These are phyloP conservation scores for Botrytis pseudocinerea DNA, from an alignment of 2,329 filamentous ascomycete genomes.

Conservation along the genomic window DNA sequence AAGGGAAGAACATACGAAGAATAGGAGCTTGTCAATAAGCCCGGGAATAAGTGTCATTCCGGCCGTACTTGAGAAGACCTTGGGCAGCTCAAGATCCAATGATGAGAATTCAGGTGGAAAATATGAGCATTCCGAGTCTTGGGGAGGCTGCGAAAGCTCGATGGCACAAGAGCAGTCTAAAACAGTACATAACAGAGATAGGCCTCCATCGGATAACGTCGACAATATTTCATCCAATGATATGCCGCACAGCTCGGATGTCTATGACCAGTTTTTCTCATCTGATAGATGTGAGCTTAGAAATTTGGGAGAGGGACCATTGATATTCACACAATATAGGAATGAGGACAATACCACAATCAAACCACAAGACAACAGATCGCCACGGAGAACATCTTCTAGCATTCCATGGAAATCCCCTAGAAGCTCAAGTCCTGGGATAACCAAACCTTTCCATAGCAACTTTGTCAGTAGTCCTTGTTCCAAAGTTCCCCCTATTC, in stretches of 20 bases:
- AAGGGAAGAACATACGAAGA: not conserved
- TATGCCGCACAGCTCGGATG: not conserved
- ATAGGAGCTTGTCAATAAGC: conserved; percentile 28
- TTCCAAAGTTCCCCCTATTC: too few species aligned
- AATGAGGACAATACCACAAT: not conserved
- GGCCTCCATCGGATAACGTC: not conserved
- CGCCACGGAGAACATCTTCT: conserved; percentile 2
- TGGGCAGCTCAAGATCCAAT: not conserved
- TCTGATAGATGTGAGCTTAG: not conserved
- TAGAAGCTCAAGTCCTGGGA: not conserved
- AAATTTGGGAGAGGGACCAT: not conserved
- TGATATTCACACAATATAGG: not conserved
- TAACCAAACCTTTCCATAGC: not conserved
- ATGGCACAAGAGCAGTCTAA: not conserved
- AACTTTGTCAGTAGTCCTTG: not conserved
- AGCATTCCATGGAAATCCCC: conserved; percentile 18
- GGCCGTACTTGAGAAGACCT: not conserved
- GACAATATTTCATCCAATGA: not conserved
- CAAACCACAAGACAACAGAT: not conserved
- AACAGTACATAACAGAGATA: not conserved
- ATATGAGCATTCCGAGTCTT: conserved; percentile 1
- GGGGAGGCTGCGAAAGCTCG: not conserved
- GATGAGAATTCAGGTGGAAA: not conserved
- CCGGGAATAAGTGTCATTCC: conserved; percentile 33
- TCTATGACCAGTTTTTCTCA: not conserved